Evolutionary conservation across 495 filamentous ascomycete species (phyloP).

Genomic region (Bathelium albidoporum): DNA sequence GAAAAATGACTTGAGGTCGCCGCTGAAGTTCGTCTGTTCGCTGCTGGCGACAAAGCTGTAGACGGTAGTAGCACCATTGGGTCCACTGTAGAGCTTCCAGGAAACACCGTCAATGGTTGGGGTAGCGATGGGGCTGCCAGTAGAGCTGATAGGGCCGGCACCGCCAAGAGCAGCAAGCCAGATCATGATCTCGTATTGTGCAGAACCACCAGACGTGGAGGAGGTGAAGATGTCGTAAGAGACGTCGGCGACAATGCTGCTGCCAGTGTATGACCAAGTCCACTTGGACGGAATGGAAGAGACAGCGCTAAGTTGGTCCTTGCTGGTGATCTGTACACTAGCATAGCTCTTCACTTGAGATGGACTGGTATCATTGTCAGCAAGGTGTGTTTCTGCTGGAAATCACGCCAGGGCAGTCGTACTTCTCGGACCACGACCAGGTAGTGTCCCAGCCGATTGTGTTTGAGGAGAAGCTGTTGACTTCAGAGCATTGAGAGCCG

Average conservation of each 20-base stretch:
- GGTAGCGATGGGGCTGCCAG: conserved; percentile 44
- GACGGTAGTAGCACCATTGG: conserved; percentile 16
- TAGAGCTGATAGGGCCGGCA: conserved; percentile 52
- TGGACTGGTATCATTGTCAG: neutral
- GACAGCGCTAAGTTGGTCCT: conserved; percentile 38
- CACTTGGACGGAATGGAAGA: conserved; percentile 42
- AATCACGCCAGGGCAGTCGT: conserved; percentile 16
- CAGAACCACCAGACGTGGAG: conserved; percentile 33
- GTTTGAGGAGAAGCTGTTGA: conserved; percentile 38
- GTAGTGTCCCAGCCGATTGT: conserved; percentile 46
- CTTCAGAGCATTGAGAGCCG: conserved; percentile 48
- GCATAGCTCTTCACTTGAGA: conserved; percentile 49
- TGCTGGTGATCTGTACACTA: conserved; percentile 40
- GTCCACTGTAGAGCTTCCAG: conserved; percentile 19
- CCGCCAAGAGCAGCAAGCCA: conserved; percentile 55
- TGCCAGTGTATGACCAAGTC: conserved; percentile 50
- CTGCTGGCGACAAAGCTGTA: conserved; percentile 34
- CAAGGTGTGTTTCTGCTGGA: neutral
- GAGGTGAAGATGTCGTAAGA: conserved; percentile 56
- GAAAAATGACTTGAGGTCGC: conserved; percentile 47
- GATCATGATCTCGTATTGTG: conserved; percentile 62
- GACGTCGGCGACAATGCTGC: conserved; percentile 48
- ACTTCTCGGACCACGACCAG: conserved; percentile 47
- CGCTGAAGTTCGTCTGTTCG: conserved; percentile 40
- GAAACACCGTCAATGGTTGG: conserved; percentile 24